Conservation (phyloP, 208 protist species). For the Crithidia sp. region DNA sequence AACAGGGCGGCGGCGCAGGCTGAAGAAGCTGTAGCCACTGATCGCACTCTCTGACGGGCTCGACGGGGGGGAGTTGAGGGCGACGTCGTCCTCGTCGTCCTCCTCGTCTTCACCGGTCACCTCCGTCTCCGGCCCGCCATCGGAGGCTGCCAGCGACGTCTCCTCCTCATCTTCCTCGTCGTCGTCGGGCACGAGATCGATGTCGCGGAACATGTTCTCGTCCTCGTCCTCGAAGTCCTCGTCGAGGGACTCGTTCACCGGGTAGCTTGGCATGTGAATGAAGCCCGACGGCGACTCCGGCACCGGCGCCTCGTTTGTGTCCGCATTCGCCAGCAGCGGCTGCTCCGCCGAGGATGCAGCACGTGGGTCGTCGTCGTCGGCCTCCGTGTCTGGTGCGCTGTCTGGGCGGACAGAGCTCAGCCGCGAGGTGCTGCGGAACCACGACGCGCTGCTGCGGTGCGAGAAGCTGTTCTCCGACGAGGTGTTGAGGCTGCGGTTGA, state of each 20-base stretch:
- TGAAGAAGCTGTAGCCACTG: constrained; percentile 35
- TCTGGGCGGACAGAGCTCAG: constrained; percentile 13
- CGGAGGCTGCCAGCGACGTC: constrained; percentile 19
- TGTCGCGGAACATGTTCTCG: constrained; percentile 52
- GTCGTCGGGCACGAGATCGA: constrained; percentile 41
- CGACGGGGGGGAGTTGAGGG: constrained; percentile 34
- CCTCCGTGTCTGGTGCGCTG: constrained; percentile 22
- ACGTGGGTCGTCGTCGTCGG: not conserved
- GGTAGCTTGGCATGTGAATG: constrained; percentile 40
- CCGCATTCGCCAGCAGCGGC: constrained; percentile 13
- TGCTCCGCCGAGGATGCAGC: constrained; percentile 5
- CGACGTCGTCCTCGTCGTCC: constrained; percentile 26
- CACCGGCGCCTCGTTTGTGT: constrained; percentile 20
- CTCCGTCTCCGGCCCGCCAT: constrained; percentile 17
- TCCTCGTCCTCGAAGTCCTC: constrained; percentile 46
- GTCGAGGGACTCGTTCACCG: constrained; percentile 36
- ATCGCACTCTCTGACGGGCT: constrained; percentile 19
- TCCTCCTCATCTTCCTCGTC: constrained; percentile 40
- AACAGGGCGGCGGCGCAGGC: constrained; percentile 1
- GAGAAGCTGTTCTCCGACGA: constrained; percentile 30
- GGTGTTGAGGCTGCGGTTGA: constrained; percentile 21
- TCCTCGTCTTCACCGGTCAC: constrained; percentile 24
- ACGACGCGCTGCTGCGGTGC: constrained; percentile 22
- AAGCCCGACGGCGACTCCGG: constrained; percentile 34
- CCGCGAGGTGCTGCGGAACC: constrained; percentile 19